Evolutionary conservation across 352 stramenopile genomes (phyloP), one percentile per base, ranked within the genome.

Genomic region (Lagenidium giganteum): DNA sequence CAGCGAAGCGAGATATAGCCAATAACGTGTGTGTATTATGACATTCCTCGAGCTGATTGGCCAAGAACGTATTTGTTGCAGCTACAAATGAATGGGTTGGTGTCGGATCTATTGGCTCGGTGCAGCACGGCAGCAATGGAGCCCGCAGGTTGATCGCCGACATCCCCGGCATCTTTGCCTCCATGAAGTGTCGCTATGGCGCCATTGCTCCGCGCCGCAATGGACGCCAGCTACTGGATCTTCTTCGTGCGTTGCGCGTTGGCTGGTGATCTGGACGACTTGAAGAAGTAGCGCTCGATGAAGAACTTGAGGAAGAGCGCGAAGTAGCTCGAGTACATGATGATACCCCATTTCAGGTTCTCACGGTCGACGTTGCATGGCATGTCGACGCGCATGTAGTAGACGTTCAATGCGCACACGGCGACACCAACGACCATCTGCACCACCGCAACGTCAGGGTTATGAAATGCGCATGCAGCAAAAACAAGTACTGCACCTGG

Each of bases 301-400:
- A 92, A 92, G 57, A 97, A 96, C 60, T 95, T 91, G 48, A 93
- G 57, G 64, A 97, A 97, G 27, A 97, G 79, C 29, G 83, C 83
- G 36, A 97, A 90, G 67, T 97, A 97, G 57, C 81, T 95, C 52
- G 70, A 93, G 77, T 97, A 97, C 87, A 97, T 97, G 59, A 96
- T 73, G 44, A 91, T 78, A 16, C 80, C 89, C 60, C 82, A 90
- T 54, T 92, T 84, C 56, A 95, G 67, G 59, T 94, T 96, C 33
- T 86, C 69, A 9, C 64, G 64, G 60, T 94, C 77, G 45, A 96
- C 64, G 43, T 61, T 66, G 67, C 87, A 96, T 30, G 54, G 39
- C 22, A 67, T 45, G 44, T 70, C 65, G 35, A 75, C 57, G 33
- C 84, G 76, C 58, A 90, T 71, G 65, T 88, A 93, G 73, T 92